These are phyloP conservation scores for Ganoderma sinense DNA, from an alignment of 1,284 basidiomycete species.

Conservation along the genomic window DNA sequence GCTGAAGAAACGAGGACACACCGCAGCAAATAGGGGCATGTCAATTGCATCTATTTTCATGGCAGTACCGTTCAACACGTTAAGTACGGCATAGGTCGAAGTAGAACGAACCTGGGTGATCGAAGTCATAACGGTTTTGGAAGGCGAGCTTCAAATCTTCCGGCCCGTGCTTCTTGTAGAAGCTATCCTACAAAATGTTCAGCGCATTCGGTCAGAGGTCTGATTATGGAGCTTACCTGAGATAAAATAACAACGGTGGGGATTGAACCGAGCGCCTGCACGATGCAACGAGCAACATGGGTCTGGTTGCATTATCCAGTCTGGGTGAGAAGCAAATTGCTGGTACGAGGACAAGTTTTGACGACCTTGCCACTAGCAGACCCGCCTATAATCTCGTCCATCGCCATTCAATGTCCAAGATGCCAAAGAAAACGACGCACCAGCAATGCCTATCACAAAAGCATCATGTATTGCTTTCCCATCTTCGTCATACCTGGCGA, in stretches of 20 bases:
- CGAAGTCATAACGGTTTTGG: conserved; percentile 89
- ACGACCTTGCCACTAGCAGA: conserved; percentile 93
- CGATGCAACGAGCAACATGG: conserved; percentile 89
- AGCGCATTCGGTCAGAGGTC: not conserved
- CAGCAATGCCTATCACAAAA: conserved; percentile 95
- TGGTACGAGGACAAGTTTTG: not conserved
- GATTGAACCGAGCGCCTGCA: conserved; percentile 82
- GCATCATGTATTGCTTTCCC: conserved; percentile 75
- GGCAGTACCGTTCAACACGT: not conserved
- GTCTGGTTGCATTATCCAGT: conserved; percentile 59
- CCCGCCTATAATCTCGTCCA: conserved; percentile 63
- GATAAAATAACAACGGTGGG: conserved; percentile 91
- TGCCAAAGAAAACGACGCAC: conserved; percentile 50
- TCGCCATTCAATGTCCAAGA: not conserved
- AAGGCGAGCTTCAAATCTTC: conserved; percentile 87
- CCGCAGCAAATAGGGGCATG: conserved; percentile 85
- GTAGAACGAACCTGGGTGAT: conserved; percentile 69
- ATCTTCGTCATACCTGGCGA: conserved; percentile 75
- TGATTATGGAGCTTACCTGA: conserved; percentile 55
- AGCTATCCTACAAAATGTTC: conserved; percentile 76
- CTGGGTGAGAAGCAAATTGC: conserved; percentile 21
- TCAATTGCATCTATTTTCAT: conserved; percentile 77
- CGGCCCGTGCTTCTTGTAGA: conserved; percentile 84
- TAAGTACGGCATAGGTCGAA: not conserved
- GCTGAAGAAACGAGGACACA: conserved; percentile 45